These are phyloP conservation scores for Scenedesmus sp. DNA, from an alignment of 163 green algal species.

Conservation along the genomic window DNA sequence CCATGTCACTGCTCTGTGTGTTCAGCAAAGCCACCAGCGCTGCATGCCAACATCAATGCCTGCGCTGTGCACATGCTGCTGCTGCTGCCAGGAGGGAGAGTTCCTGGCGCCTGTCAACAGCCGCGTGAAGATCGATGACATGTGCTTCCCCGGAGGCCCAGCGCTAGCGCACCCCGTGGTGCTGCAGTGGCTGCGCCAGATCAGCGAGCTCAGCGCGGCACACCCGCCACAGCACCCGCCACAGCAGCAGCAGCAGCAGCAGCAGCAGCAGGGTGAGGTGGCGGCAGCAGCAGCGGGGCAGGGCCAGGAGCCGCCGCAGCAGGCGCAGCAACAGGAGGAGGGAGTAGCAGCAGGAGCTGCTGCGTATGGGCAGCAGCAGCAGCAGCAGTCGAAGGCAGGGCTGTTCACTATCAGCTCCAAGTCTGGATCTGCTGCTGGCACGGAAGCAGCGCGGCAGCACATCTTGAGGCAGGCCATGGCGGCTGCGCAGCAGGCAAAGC, in stretches of 20 bases:
- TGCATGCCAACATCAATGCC: too few relatives aligned
- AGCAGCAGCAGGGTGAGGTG: neutral
- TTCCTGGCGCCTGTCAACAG: conserved; percentile 23
- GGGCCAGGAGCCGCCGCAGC: conserved; percentile 2
- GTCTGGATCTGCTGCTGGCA: conserved; percentile 19
- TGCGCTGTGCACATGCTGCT: neutral
- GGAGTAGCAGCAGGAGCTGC: neutral
- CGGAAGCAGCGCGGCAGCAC: conserved; percentile 24
- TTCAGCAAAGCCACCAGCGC: too few relatives aligned
- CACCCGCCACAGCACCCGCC: neutral
- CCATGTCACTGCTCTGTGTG: too few relatives aligned
- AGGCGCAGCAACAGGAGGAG: neutral
- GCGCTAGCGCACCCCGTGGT: conserved; percentile 15
- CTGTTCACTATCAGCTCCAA: conserved; percentile 18
- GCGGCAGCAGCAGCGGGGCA: neutral
- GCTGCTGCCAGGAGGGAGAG: conserved; percentile 3
- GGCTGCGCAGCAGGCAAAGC: neutral
- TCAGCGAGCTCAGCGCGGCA: conserved; percentile 30
- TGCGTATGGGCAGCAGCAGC: neutral
- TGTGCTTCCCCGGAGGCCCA: conserved; percentile 19
- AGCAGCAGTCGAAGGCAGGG: conserved; percentile 3
- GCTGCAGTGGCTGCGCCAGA: conserved; percentile 14
- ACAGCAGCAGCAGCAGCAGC: conserved; percentile 16
- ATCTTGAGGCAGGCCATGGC: conserved; percentile 4
- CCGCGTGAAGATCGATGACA: conserved; percentile 20